Evolutionary conservation across 2,329 filamentous ascomycete species (phyloP), one percentile per base, ranked within the genome.

Genomic region (Trichoderma gracile): DNA sequence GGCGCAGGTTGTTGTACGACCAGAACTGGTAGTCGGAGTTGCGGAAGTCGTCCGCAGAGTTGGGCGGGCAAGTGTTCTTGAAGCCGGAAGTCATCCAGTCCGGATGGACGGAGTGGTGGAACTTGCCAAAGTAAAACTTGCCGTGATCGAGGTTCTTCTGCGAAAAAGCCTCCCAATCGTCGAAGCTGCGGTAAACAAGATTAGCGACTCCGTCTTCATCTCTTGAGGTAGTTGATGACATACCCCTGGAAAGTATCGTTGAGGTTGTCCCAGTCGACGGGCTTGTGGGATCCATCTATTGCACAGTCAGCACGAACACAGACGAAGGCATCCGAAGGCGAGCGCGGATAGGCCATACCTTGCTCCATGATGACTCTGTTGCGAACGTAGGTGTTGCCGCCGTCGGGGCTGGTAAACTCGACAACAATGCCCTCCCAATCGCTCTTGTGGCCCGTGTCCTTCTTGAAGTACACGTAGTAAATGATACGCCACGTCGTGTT

Each of bases 401-500:
- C 64, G 3, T 67, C 68, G 14, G 67, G 68, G 3, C 33, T 64
- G 14, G 63, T 66, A 60, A 69, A 71, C 21, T 64, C 67, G 27
- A 71, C 62, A 15, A 71, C 68, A 17, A 65, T 68, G 52, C 67
- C 68, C 38, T 71, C 69, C 69, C 69, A 70, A 42, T 71, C 69
- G 38, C 67, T 69, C 61, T 66, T 71, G 49, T 71, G 68, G 45
- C 69, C 69, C 4, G 69, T 69, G 25, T 71, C 68, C 49, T 70
- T 71, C 65, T 70, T 69, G 61, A 70, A 71, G 62, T 70, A 71
- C 21, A 70, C 67, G 30, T 69, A 69, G 59, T 70, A 71, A 12
- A 68, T 68, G 50, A 71, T 67, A 21, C 66, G 67, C 68, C 68
- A 71, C 30, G 67, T 52, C 10, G 57, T 52, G 7, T 60, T 46